These are phyloP conservation scores for Amanita muscaria DNA, from an alignment of 768 basidiomycete genomes.

Conservation along the genomic window DNA sequence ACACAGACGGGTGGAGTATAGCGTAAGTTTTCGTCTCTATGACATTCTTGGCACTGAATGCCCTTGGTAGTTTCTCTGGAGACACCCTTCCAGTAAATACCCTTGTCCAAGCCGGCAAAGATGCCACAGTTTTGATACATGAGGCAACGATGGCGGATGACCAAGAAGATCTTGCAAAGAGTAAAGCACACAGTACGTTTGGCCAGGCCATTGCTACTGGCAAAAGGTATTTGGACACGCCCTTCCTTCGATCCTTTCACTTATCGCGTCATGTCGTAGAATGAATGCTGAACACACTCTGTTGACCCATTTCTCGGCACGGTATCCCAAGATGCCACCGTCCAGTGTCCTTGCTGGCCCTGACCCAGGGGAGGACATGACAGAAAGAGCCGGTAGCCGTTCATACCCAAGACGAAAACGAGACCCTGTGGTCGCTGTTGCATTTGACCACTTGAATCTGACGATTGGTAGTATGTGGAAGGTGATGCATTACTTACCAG, in stretches of 20 bases:
- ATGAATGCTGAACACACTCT: conserved; percentile 82
- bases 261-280: conserved; percentile 27
- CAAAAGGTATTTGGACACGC: conserved; percentile 36
- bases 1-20: conserved; percentile 68
- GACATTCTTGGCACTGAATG: conserved; percentile 23
- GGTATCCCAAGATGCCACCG: conserved; percentile 83
- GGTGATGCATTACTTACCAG: conserved; percentile 63
- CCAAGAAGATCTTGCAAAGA: conserved; percentile 57
- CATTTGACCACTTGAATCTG: conserved; percentile 74
- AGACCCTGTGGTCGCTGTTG: conserved; percentile 55
- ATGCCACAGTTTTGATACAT: conserved; percentile 81
- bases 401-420: conserved; percentile 5
- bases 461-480: conserved; percentile 81
- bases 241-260: conserved; percentile 1
- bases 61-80: conserved; percentile 69
- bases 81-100: conserved; percentile 76
- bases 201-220: conserved; percentile 81
- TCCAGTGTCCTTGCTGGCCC: conserved; percentile 19
- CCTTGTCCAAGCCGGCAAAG: conserved; percentile 53
- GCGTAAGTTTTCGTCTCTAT: conserved; percentile 50
- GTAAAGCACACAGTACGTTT: conserved; percentile 85
- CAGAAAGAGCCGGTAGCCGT: not conserved
- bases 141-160: conserved; percentile 92
- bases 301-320: conserved; percentile 93
- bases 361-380: not conserved